Evolutionary conservation across 495 filamentous ascomycete genomes (phyloP).

Genomic region (Beverwykella pulmonaria): DNA sequence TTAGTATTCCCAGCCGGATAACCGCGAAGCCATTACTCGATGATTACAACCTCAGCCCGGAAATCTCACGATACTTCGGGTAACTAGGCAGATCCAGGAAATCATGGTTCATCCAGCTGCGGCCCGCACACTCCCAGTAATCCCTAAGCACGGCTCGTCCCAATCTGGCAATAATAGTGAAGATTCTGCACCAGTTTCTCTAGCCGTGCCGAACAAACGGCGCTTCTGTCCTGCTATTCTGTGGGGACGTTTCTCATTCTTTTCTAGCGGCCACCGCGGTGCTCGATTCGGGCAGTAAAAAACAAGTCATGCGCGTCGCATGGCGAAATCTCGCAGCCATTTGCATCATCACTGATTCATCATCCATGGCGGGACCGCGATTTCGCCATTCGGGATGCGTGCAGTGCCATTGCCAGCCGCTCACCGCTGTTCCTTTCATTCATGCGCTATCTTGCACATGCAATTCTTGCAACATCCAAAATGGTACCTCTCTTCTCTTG

Average conservation of each 20-base stretch:
- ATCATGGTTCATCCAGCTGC: not conserved
- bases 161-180: not conserved
- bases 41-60: not conserved
- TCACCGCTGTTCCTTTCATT: not conserved
- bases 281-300: not conserved
- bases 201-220: not conserved
- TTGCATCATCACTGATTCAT: not conserved
- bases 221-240: not conserved
- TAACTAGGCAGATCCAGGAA: not conserved
- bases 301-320: not conserved
- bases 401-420: not conserved
- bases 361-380: not conserved
- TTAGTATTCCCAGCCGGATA: not conserved
- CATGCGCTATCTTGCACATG: no score
- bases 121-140: not conserved
- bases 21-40: not conserved
- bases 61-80: not conserved
- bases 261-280: not conserved
- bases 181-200: slow-evolving; percentile 6
- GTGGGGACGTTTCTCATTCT: not conserved
- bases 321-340: not conserved
- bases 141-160: not conserved
- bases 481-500: no score
- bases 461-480: no score
- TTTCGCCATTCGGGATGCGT: not conserved